Base-by-base conservation (phyloP, 371 early-diverging fungal species). In the Mortierella sp. region DNA sequence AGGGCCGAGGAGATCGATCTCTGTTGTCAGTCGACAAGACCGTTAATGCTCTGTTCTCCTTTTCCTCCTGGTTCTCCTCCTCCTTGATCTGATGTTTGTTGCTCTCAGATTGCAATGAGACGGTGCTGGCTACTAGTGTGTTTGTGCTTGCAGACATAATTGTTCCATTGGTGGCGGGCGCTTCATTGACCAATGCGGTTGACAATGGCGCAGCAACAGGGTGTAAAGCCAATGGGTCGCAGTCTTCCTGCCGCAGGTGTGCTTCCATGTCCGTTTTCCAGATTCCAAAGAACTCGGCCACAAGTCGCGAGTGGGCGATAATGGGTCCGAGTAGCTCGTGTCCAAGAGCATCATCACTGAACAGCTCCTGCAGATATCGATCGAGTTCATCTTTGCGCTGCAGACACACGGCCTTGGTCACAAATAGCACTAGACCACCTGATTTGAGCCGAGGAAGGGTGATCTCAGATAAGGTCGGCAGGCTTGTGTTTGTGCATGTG, bases 191-290 rank as follows among this genome's bases (percentile, higher is more conserved):
- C 4, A 10, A 27, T 8, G 29, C 8, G 7, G 13, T 49, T 16
- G 29, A 27, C 50, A 28, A 7, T 25, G 31, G 14, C 27, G 19
- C 25, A 27, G 43, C 28, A 0, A 54, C 39, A 10, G 67, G 14
- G 54, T 68, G 63, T 29, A 67, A 34, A 8, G 69, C 76, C 19
- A 76, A 43, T 17, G 76, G 69, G 53, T 76, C 76, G 46, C 61
- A 60, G 37, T 68, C 60, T 53, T 68, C 64, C 13, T 68, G 76
- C 7, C 76, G 63, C n/a, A 68, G 56, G 57, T 61, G 76, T 17
- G 54, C 45, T 47, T 76, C 69, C 69, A 76, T 68, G 22, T 76
- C 76, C 4, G 76, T 74, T 57, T 68, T 74, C 76, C 76, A 68
- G 46, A 68, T 68, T 37, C 68, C 76, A 68, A 76, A 76, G 45